Evolutionary conservation across 2,329 filamentous ascomycete species (phyloP).

Genomic region (Sarocladium brachiariae): DNA sequence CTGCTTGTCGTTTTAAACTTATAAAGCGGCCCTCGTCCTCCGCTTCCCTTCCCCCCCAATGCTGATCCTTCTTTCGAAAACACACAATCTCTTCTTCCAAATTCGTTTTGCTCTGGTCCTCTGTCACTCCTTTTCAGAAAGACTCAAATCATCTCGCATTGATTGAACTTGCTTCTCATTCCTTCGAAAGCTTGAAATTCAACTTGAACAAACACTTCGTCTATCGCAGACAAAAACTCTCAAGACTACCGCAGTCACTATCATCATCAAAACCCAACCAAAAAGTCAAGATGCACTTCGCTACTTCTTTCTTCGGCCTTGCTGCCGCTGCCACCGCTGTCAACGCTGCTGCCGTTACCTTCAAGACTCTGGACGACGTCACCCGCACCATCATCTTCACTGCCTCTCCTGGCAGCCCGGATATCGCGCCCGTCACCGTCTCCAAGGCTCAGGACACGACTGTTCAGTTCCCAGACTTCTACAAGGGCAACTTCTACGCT

Average conservation of each 20-base stretch:
- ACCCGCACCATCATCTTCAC: conserved; percentile 46
- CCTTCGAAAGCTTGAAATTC: conserved; percentile 20
- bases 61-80: background rate
- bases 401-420: conserved; percentile 28
- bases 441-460: conserved; percentile 29
- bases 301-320: conserved; percentile 35
- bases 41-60: background rate
- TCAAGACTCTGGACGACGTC: conserved; percentile 49
- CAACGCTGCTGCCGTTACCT: conserved; percentile 46
- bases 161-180: conserved; percentile 18
- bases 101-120: conserved; percentile 9
- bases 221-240: background rate
- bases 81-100: conserved; percentile 10
- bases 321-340: conserved; percentile 35
- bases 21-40: conserved; percentile 10
- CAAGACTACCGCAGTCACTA: conserved; percentile 9
- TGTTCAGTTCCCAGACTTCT: conserved; percentile 35
- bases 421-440: conserved; percentile 33
- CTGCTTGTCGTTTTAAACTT: background rate
- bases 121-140: conserved; percentile 13
- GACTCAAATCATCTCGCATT: background rate
- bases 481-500: conserved; percentile 46
- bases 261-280: conserved; percentile 6
- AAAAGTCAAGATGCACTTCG: conserved; percentile 47
- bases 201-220: conserved; percentile 5